These are phyloP conservation scores for Oryza australiensis DNA, from an alignment of 176 grass and related monocot genomes.

Conservation along the genomic window DNA sequence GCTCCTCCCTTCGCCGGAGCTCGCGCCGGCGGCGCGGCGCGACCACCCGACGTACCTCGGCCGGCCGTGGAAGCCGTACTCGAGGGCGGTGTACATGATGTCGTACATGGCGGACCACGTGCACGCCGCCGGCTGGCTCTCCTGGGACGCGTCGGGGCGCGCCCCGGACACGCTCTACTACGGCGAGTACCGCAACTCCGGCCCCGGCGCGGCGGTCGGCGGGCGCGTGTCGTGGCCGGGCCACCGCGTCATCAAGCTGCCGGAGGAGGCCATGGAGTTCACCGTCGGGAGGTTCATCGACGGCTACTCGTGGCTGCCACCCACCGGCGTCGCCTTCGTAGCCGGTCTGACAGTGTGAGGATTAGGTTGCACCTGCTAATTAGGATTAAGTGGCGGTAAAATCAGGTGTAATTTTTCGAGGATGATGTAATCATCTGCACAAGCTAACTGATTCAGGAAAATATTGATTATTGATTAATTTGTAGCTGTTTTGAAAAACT, in stretches of 20 bases:
- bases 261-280: slow-evolving; percentile 61
- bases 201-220: slow-evolving; percentile 46
- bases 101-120: slow-evolving; percentile 62
- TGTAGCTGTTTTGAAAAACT: neutral
- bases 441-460: neutral
- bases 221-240: slow-evolving; percentile 52
- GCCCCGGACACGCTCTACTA: slow-evolving; percentile 65
- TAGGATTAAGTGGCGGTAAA: neutral
- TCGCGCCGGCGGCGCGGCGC: slow-evolving; percentile 24
- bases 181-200: slow-evolving; percentile 71
- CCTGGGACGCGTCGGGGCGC: slow-evolving; percentile 51
- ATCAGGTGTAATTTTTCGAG: neutral
- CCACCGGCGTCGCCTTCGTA: slow-evolving; percentile 58
- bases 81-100: slow-evolving; percentile 55
- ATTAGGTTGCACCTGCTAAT: neutral
- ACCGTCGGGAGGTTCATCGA: slow-evolving; percentile 55
- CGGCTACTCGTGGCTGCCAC: slow-evolving; percentile 56
- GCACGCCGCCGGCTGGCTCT: slow-evolving; percentile 57
- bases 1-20: slow-evolving; percentile 36
- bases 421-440: neutral
- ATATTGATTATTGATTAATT: neutral
- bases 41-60: slow-evolving; percentile 54
- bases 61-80: slow-evolving; percentile 69
- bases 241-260: slow-evolving; percentile 47
- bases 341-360: slow-evolving; percentile 42